phyloP scores from a whole-genome alignment of 805 yeast species.

The Candida mattraensis region DNA sequence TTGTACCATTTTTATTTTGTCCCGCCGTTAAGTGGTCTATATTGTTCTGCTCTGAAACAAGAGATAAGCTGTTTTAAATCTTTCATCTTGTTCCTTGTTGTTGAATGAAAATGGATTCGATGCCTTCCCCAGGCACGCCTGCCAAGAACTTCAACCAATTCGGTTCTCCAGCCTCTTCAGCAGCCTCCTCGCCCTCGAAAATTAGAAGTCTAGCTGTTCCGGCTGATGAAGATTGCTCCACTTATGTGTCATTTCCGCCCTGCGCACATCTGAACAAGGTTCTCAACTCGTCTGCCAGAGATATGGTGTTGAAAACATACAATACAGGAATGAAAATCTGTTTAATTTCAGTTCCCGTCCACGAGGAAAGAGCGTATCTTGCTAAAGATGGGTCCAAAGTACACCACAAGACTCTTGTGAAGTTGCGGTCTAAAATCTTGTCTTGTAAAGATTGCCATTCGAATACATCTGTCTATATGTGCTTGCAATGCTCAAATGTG shows the following conservation, averaged over 20 bases:
- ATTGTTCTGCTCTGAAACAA: no score
- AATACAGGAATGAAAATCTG: constrained; percentile 51
- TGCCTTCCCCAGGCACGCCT: no score
- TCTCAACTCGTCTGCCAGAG: constrained; percentile 47
- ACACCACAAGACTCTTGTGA: constrained; percentile 39
- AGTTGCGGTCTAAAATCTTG: constrained; percentile 43
- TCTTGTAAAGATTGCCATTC: constrained; percentile 52
- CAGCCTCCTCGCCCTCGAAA: no score
- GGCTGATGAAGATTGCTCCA: constrained; percentile 17
- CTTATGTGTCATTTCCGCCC: constrained; percentile 39
- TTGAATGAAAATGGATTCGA: no score
- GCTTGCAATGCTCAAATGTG: constrained; percentile 75
- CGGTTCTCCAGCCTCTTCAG: not conserved
- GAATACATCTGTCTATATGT: constrained; percentile 50
- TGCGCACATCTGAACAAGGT: constrained; percentile 52
- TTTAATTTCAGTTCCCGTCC: constrained; percentile 24
- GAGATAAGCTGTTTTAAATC: no score
- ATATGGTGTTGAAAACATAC: constrained; percentile 50
- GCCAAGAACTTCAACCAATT: no score
- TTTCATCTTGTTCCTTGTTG: no score
- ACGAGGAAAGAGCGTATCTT: constrained; percentile 25
- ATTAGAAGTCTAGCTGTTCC: constrained; percentile 9
- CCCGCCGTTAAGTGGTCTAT: no score
- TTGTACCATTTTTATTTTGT: no score
- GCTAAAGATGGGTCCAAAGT: constrained; percentile 39